Conservation (phyloP, 2,329 filamentous ascomycete species). For the Helicocarpus griseus region DNA sequence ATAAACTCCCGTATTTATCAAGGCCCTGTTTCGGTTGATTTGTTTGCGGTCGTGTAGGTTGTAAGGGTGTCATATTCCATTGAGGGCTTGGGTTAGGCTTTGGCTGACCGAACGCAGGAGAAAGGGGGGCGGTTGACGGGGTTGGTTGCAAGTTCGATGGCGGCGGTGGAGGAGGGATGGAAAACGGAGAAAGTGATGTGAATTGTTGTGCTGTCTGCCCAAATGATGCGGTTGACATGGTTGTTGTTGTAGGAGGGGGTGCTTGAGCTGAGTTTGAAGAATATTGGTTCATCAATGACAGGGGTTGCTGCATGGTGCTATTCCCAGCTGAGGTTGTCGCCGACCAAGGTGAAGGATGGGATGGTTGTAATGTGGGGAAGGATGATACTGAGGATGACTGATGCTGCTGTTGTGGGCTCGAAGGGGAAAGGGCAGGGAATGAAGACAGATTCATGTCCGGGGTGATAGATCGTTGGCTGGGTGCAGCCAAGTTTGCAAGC, state of each 20-base stretch:
- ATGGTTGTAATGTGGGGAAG: constrained; percentile 5
- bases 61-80: constrained; percentile 14
- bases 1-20: constrained; percentile 48
- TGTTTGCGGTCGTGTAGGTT: background rate
- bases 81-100: constrained; percentile 5
- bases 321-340: background rate
- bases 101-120: constrained; percentile 15
- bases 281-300: background rate
- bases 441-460: constrained; percentile 41
- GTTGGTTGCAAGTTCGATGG: constrained; percentile 14
- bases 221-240: constrained; percentile 12
- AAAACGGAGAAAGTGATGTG: constrained; percentile 17
- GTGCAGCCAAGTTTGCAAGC: constrained; percentile 15
- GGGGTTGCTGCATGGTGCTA: background rate
- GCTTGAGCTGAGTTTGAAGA: constrained; percentile 8
- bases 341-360: constrained; percentile 6
- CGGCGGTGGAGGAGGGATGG: constrained; percentile 31
- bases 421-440: constrained; percentile 39
- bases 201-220: constrained; percentile 7
- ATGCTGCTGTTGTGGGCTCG: constrained; percentile 18
- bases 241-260: constrained; percentile 13
- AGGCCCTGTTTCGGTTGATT: constrained; percentile 33
- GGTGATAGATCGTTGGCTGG: constrained; percentile 39
- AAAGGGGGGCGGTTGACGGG: constrained; percentile 9
- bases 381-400: constrained; percentile 2